These are phyloP conservation scores for Pythium aquatile DNA, from an alignment of 352 stramenopile species.

Conservation along the genomic window DNA sequence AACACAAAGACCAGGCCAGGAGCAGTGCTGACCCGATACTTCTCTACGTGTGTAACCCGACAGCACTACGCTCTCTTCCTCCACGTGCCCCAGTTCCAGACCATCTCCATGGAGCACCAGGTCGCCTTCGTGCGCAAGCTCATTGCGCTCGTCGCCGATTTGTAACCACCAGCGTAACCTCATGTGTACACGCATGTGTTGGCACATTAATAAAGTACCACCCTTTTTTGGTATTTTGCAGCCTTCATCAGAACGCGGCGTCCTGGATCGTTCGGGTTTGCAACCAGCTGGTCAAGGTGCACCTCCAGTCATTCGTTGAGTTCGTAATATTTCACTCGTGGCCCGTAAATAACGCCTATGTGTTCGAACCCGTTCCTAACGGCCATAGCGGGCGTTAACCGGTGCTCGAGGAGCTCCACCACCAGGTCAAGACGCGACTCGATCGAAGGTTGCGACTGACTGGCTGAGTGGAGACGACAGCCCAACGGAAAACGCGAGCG, in stretches of 20 bases:
- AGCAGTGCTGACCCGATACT: background rate
- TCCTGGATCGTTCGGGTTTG: background rate
- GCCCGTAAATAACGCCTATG: background rate
- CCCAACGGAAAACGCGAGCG: background rate
- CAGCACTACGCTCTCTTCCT: conserved; percentile 74
- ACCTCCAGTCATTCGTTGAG: background rate
- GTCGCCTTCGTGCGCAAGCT: conserved; percentile 58
- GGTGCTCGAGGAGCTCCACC: conserved; percentile 14
- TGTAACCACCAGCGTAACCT: conserved; percentile 15
- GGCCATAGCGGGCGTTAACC: background rate
- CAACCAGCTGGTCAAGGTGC: background rate
- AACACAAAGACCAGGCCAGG: background rate
- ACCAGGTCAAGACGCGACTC: conserved; percentile 12
- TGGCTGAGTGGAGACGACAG: conserved; percentile 25
- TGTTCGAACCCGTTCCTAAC: conserved; percentile 1
- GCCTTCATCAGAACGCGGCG: background rate
- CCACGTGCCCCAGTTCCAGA: conserved; percentile 66
- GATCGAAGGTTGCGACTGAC: conserved; percentile 23
- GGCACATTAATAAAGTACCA: background rate
- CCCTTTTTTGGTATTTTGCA: conserved; percentile 11
- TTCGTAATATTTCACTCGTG: background rate
- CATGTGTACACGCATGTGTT: conserved; percentile 2
- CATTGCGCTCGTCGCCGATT: conserved; percentile 43
- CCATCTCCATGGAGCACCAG: conserved; percentile 60
- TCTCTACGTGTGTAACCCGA: background rate